Evolutionary conservation across 2,329 filamentous ascomycete species (phyloP).

Genomic region (Pseudocercospora vitis): DNA sequence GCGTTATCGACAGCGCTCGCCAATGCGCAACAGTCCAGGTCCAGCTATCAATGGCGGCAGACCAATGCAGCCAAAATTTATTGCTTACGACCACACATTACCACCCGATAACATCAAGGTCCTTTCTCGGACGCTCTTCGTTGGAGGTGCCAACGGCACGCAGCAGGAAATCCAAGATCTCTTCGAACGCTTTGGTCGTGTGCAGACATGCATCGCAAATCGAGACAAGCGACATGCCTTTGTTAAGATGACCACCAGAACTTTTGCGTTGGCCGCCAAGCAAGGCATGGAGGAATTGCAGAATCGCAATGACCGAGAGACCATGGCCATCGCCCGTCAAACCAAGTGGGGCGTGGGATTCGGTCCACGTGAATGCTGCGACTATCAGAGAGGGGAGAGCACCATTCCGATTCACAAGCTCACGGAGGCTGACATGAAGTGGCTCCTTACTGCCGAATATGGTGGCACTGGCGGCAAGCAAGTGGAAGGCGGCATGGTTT

Average conservation of each 20-base stretch:
- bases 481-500: slow-evolving; percentile 79
- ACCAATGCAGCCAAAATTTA: slow-evolving; percentile 65
- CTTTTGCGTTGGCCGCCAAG: slow-evolving; percentile 80
- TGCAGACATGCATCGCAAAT: slow-evolving; percentile 98
- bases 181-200: slow-evolving; percentile 78
- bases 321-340: slow-evolving; percentile 65
- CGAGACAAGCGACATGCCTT: slow-evolving; percentile 97
- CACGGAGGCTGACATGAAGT: slow-evolving; percentile 94
- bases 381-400: slow-evolving; percentile 89
- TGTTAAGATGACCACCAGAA: slow-evolving; percentile 94
- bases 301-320: slow-evolving; percentile 67
- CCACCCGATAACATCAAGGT: slow-evolving; percentile 83
- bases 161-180: slow-evolving; percentile 79
- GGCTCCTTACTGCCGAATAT: slow-evolving; percentile 91
- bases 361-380: slow-evolving; percentile 92
- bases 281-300: slow-evolving; percentile 92
- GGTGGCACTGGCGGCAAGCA: slow-evolving; percentile 83
- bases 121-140: slow-evolving; percentile 89
- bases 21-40: slow-evolving; percentile 64
- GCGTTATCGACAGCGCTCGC: slow-evolving; percentile 84
- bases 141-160: slow-evolving; percentile 80
- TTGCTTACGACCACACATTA: slow-evolving; percentile 75
- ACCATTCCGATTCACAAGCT: slow-evolving; percentile 89
- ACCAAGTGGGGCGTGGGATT: slow-evolving; percentile 98
- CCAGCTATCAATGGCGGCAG: slow-evolving; percentile 43